phyloP scores from a whole-genome alignment of 495 filamentous ascomycete genomes.

The Penicillium goetzii region DNA sequence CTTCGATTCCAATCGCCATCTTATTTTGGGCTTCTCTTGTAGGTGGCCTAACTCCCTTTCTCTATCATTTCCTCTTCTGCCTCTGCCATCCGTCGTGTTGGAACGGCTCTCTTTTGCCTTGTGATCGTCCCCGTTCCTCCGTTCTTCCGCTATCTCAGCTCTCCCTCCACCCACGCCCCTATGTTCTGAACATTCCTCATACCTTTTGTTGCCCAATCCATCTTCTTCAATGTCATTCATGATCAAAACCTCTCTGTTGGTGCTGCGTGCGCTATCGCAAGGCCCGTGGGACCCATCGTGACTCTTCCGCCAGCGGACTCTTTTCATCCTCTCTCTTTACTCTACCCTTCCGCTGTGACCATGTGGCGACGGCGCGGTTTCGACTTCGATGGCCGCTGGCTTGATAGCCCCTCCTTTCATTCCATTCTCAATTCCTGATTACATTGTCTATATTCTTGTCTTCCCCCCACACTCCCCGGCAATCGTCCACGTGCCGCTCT shows the following conservation, averaged over 20 bases:
- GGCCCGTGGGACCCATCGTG: conserved; percentile 25
- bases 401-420: conserved; percentile 18
- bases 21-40: conserved; percentile 50
- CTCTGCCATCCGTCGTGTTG: neutral
- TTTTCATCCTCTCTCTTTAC: conserved; percentile 25
- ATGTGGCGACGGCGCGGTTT: conserved; percentile 12
- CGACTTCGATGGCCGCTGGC: conserved; percentile 5
- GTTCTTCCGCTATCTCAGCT: conserved; percentile 19
- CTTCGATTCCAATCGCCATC: conserved; percentile 28
- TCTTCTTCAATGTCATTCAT: conserved; percentile 19
- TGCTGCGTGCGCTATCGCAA: conserved; percentile 31
- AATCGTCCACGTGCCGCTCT: conserved; percentile 25
- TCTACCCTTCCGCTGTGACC: conserved; percentile 16
- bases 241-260: conserved; percentile 14
- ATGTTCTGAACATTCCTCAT: conserved; percentile 21
- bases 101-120: conserved; percentile 15
- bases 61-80: conserved; percentile 24
- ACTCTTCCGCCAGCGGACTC: conserved; percentile 22
- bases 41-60: conserved; percentile 46
- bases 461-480: conserved; percentile 6
- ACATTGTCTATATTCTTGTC: conserved; percentile 28
- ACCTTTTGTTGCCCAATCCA: conserved; percentile 25
- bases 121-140: conserved; percentile 28
- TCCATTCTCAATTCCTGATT: conserved; percentile 21
- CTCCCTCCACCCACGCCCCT: conserved; percentile 18